A percentile compares a stretch with the other conserved stretches of the same genome.
Evolutionary conservation across 139 green algal genomes (phyloP).

Genomic region (Auxenochlorella pyrenoidosa): DNA sequence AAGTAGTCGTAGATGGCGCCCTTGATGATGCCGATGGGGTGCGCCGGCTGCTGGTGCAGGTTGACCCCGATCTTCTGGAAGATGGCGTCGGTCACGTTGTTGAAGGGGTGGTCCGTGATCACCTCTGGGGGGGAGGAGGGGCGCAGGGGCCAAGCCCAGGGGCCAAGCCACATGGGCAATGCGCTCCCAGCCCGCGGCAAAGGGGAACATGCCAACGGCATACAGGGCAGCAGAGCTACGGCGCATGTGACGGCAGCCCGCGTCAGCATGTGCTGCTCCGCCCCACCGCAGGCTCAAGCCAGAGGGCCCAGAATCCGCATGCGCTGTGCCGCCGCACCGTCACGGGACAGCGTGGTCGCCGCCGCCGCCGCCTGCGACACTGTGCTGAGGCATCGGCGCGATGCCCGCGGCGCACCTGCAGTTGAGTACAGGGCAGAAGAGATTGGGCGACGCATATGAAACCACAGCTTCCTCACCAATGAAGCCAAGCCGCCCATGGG

Average conservation of each 20-base stretch:
- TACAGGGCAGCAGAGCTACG: too few species aligned
- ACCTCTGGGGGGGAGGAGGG: constrained; percentile 58
- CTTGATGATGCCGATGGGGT: constrained; percentile 98
- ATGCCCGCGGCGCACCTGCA: not conserved
- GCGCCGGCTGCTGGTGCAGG: constrained; percentile 85
- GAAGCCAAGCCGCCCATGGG: too few species aligned
- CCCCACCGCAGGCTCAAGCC: too few species aligned
- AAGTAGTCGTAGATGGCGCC: constrained; percentile 97
- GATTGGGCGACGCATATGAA: not conserved
- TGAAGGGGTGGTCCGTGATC: constrained; percentile 83
- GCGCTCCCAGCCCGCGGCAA: not conserved
- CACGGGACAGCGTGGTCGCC: not conserved
- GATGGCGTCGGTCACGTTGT: constrained; percentile 98
- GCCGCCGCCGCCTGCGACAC: constrained; percentile 21
- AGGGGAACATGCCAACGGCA: not conserved
- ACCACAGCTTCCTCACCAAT: not conserved
- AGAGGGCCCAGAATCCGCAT: too few species aligned
- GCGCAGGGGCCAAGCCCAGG: not conserved
- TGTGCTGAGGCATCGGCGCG: not conserved
- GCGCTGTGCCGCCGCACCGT: not conserved
- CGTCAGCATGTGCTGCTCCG: too few species aligned
- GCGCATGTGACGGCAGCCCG: too few species aligned
- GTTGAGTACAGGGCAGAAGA: not conserved
- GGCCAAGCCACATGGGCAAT: not conserved
- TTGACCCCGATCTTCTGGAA: constrained; percentile 94